Percentiles rank a stretch among this genome's conserved stretches.
phyloP scores from a whole-genome alignment of 768 basidiomycete species.

The Auriscalpium vulgare region DNA sequence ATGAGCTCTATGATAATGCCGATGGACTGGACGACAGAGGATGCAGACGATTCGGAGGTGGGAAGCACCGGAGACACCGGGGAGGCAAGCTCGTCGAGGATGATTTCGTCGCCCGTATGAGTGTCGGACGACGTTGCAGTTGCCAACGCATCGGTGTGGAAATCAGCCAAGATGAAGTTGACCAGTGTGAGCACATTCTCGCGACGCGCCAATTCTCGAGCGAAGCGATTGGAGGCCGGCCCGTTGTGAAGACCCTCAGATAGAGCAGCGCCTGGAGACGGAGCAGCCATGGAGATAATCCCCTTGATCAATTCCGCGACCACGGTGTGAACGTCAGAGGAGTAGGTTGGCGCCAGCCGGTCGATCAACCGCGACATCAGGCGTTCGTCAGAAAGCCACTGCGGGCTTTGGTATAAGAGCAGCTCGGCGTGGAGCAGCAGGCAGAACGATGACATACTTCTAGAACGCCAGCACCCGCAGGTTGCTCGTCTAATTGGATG shows the following conservation, averaged over 20 bases:
- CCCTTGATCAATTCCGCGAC: constrained; percentile 89
- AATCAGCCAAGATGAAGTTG: constrained; percentile 70
- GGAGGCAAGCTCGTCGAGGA: constrained; percentile 10
- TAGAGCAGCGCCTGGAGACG: constrained; percentile 71
- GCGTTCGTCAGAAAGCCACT: constrained; percentile 86
- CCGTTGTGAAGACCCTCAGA: constrained; percentile 62
- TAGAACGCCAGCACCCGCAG: constrained; percentile 73
- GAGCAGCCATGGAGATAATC: constrained; percentile 90
- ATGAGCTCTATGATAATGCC: constrained; percentile 90
- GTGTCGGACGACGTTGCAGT: not conserved
- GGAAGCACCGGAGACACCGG: constrained; percentile 25
- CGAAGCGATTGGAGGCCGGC: constrained; percentile 77
- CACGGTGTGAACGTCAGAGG: constrained; percentile 72
- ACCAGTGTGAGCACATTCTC: constrained; percentile 65
- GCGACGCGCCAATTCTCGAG: constrained; percentile 75
- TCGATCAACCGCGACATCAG: constrained; percentile 77
- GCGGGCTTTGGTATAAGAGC: constrained; percentile 25
- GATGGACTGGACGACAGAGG: constrained; percentile 81
- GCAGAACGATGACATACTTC: constrained; percentile 54
- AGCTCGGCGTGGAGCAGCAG: constrained; percentile 24
- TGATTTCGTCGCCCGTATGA: constrained; percentile 16
- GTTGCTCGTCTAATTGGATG: constrained; percentile 82
- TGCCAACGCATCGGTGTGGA: constrained; percentile 22
- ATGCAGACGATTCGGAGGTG: constrained; percentile 49
- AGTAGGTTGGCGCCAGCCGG: constrained; percentile 71